Percentiles rank a stretch among this genome's conserved stretches.
Evolutionary conservation across 73 alveolate species (phyloP).

Genomic region (Tetrahymena malaccensis): DNA sequence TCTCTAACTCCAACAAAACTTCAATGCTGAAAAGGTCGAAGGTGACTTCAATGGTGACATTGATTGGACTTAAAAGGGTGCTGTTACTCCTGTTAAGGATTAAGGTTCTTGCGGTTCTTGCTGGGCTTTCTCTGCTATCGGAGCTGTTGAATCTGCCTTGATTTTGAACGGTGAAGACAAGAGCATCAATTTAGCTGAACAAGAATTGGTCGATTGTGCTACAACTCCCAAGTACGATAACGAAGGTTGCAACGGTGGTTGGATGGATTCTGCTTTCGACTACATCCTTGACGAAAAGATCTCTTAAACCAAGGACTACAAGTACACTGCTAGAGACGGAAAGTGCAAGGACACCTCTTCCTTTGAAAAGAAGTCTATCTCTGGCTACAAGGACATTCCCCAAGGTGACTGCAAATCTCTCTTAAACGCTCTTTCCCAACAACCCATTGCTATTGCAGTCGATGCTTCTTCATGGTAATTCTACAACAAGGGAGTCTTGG

Average conservation of each 20-base stretch:
- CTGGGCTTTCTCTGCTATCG: constrained; percentile 48
- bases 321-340: constrained; percentile 44
- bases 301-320: constrained; percentile 45
- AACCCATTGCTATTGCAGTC: constrained; percentile 54
- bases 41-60: background rate
- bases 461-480: constrained; percentile 65
- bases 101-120: constrained; percentile 37
- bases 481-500: constrained; percentile 49
- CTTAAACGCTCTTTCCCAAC: constrained; percentile 3
- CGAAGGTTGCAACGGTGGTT: constrained; percentile 76
- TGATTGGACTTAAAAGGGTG: background rate
- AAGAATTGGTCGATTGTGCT: constrained; percentile 59
- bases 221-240: background rate
- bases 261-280: constrained; percentile 56
- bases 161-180: background rate
- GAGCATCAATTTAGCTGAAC: constrained; percentile 35
- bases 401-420: background rate
- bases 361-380: background rate
- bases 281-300: constrained; percentile 24
- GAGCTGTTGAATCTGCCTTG: constrained; percentile 29
- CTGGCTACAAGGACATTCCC: background rate
- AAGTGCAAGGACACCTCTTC: constrained; percentile 14
- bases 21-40: background rate
- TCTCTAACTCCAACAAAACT: background rate
- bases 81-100: constrained; percentile 7